phyloP scores from a whole-genome alignment of 768 basidiomycete genomes.

The Russula sp. region DNA sequence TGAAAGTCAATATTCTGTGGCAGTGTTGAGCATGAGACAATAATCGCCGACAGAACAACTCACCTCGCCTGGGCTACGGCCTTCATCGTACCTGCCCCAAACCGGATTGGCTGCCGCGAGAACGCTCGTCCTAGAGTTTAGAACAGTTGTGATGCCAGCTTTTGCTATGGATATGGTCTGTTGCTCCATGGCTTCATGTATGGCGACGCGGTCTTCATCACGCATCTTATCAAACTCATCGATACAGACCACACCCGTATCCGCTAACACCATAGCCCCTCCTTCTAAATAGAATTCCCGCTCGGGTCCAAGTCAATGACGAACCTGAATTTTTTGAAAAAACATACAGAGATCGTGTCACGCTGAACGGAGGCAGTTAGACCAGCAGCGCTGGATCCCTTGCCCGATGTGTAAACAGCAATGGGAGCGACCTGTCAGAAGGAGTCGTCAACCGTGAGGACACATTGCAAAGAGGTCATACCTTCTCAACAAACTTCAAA shows the following conservation, averaged over 20 bases:
- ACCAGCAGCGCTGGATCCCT: conserved; percentile 98
- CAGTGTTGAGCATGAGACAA: background rate
- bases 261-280: conserved; percentile 98
- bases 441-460: background rate
- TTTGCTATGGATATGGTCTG: conserved; percentile 99
- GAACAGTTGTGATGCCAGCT: conserved; percentile 95
- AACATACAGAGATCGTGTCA: conserved; percentile 75
- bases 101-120: conserved; percentile 97
- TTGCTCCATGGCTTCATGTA: conserved; percentile 99
- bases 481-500: conserved; percentile 98
- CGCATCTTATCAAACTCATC: conserved; percentile 99
- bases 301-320: conserved; percentile 34
- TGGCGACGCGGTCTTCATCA: conserved; percentile 97
- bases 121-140: conserved; percentile 94
- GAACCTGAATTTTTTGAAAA: conserved; percentile 10
- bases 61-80: conserved; percentile 90
- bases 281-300: conserved; percentile 99
- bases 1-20: conserved; percentile 90
- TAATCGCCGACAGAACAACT: conserved; percentile 5
- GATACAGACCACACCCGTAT: conserved; percentile 97
- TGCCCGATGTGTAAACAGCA: conserved; percentile 97
- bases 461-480: conserved; percentile 23
- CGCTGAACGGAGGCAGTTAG: conserved; percentile 95
- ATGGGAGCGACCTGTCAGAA: conserved; percentile 80
- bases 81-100: conserved; percentile 96